Base-by-base conservation (phyloP, 371 early-diverging fungal genomes). In the Nematocida ausubeli region DNA sequence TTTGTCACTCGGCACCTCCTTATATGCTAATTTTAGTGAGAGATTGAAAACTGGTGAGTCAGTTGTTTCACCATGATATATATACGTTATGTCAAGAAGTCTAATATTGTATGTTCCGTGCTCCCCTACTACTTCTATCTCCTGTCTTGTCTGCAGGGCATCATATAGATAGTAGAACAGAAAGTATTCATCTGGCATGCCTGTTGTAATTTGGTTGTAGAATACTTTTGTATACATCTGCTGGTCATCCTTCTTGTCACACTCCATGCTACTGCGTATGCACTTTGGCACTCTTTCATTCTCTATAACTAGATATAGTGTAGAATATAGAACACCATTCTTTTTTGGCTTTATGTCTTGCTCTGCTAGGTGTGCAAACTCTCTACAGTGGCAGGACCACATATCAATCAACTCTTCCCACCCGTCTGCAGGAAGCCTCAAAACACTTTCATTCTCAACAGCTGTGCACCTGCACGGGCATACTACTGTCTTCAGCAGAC, bases 361-460 rank as follows among this genome's bases (percentile, higher is more conserved):
- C 37, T 80, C 60, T 22, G 68, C 39, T 26, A 86, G 40, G n/a
- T 55, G 75, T 47, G 56, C 66, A 63, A 86, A 86, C 78, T 86
- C 86, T 44, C 73, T 72, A 49, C 82, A 69, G 69, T 86, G 86
- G 68, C 86, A 86, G 9, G 83, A 83, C 86, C 86, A 86, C 55
- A 78, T 81, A 57, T 84, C 83, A 40, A 86, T 70, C 5, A 84
- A 62, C 62, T 86, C 86, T 39, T 86, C 80, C 86, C 86, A 86
- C 19, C 83, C 82, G 35, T 82, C 82, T 30, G 78, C 67, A 26
- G 86, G 86, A 28, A 84, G 54, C 28, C 47, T 30, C 47, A 83
- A 70, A 14, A 73, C 19, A 19, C 65, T 68, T 66, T 26, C 24
- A 50, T 69, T 67, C 7, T 62, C 28, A 4, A 83, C 54, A 4